Conservation (phyloP, 2,329 filamentous ascomycete genomes). For the Decorospora gaudefroyi region DNA sequence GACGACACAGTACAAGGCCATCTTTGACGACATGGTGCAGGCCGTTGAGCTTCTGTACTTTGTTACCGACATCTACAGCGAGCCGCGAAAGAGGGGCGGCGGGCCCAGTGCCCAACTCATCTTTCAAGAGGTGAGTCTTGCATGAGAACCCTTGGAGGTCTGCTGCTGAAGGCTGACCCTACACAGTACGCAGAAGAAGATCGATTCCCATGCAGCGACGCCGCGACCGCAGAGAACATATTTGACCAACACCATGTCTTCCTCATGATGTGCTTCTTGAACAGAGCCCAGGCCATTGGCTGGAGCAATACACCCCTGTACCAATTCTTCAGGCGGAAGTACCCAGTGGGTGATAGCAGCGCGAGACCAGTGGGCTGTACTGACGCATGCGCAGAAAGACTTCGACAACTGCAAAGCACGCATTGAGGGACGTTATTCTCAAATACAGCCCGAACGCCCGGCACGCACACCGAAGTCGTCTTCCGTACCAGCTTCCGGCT, state of each 20-base stretch:
- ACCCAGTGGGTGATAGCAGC: conserved; percentile 34
- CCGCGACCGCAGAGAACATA: conserved; percentile 31
- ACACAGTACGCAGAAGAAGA: conserved; percentile 45
- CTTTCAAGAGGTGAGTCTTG: conserved; percentile 46
- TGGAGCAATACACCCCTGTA: conserved; percentile 54
- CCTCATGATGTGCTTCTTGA: conserved; percentile 53
- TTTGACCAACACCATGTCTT: conserved; percentile 50
- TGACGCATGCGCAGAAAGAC: conserved; percentile 29
- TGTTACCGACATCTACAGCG: conserved; percentile 61
- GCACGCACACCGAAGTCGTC: conserved; percentile 16
- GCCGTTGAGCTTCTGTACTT: conserved; percentile 68
- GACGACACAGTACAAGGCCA: conserved; percentile 59
- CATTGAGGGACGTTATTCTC: conserved; percentile 34
- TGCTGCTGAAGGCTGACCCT: conserved; percentile 11
- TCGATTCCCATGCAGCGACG: conserved; percentile 32
- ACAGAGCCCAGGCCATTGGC: conserved; percentile 50
- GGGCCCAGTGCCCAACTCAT: conserved; percentile 46
- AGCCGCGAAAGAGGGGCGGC: conserved; percentile 49
- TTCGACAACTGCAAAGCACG: conserved; percentile 41
- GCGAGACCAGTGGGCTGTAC: not conserved
- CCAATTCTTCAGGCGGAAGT: conserved; percentile 47
- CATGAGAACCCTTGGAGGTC: not conserved
- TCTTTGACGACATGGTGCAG: conserved; percentile 65
- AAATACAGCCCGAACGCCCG: conserved; percentile 18
- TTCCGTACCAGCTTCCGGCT: conserved; percentile 6